Percentiles rank a stretch among this genome's conserved stretches.
Conservation (phyloP, 768 basidiomycete genomes). For the Mycena sanguinolenta region DNA sequence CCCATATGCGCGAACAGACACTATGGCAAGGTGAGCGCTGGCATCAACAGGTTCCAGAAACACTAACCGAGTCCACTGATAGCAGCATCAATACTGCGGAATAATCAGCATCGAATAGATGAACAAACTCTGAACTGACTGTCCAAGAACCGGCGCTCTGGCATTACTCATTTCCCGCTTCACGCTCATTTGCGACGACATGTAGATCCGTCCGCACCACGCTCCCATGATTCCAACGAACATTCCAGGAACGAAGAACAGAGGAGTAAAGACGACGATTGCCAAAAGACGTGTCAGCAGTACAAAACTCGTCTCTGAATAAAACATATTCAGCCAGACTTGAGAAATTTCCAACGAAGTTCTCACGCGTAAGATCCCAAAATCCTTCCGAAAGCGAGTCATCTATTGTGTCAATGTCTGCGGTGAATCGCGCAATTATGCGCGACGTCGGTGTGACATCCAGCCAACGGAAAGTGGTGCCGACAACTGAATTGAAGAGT, state of each 20-base stretch:
- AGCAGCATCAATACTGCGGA: constrained; percentile 62
- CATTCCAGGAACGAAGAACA: constrained; percentile 60
- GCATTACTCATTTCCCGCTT: constrained; percentile 64
- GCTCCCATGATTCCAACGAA: constrained; percentile 57
- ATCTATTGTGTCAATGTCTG: constrained; percentile 76
- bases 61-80: constrained; percentile 66
- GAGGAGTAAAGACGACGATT: constrained; percentile 59
- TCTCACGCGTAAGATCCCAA: constrained; percentile 33
- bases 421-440: constrained; percentile 75
- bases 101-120: background rate
- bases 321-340: background rate
- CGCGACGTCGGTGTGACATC: constrained; percentile 63
- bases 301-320: constrained; percentile 39
- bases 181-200: constrained; percentile 60
- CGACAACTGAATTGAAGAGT: constrained; percentile 66
- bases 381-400: constrained; percentile 47
- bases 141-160: constrained; percentile 47
- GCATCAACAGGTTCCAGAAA: background rate
- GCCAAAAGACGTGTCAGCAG: constrained; percentile 60
- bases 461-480: constrained; percentile 69
- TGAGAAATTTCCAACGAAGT: constrained; percentile 39
- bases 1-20: constrained; percentile 62
- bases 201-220: constrained; percentile 58
- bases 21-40: constrained; percentile 24
- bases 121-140: constrained; percentile 52